phyloP scores from a whole-genome alignment of 768 basidiomycete genomes.

The Boletus sp. region DNA sequence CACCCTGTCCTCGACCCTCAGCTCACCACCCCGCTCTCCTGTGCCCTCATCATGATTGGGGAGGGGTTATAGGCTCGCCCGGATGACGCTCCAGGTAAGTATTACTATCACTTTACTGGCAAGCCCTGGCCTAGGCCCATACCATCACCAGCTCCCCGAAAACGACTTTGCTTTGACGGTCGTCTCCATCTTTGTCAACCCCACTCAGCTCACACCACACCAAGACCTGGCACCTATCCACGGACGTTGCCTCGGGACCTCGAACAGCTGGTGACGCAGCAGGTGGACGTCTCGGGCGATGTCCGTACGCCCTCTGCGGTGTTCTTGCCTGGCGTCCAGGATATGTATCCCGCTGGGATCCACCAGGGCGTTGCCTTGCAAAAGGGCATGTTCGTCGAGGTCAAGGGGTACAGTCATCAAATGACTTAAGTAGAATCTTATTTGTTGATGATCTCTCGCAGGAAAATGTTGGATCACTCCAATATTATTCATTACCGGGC shows the following conservation, averaged over 20 bases:
- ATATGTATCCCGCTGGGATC: conserved; percentile 94
- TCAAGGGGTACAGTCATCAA: conserved; percentile 85
- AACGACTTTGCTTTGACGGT: too few relatives aligned
- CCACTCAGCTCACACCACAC: too few relatives aligned
- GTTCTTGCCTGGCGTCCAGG: conserved; percentile 73
- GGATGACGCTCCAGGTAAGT: too few relatives aligned
- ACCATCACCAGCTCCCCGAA: too few relatives aligned
- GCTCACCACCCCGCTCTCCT: too few relatives aligned
- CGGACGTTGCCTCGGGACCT: conserved; percentile 81
- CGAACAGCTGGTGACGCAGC: conserved; percentile 48
- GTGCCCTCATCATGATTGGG: too few relatives aligned
- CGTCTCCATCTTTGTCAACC: too few relatives aligned
- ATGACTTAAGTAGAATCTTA: conserved; percentile 44
- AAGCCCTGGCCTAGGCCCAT: too few relatives aligned
- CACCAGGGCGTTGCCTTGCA: conserved; percentile 70
- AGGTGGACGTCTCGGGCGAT: conserved; percentile 23
- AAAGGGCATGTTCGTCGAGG: conserved; percentile 86
- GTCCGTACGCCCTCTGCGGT: conserved; percentile 59
- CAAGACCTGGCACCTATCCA: too few relatives aligned
- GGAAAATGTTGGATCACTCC: conserved; percentile 77
- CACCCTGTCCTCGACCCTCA: too few relatives aligned
- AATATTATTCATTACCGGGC: conserved; percentile 42
- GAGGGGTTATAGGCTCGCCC: too few relatives aligned
- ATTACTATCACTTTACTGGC: too few relatives aligned
- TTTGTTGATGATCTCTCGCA: conserved; percentile 28